Evolutionary conservation across 1,284 basidiomycete species (phyloP).

Genomic region (Irpex lacteus): DNA sequence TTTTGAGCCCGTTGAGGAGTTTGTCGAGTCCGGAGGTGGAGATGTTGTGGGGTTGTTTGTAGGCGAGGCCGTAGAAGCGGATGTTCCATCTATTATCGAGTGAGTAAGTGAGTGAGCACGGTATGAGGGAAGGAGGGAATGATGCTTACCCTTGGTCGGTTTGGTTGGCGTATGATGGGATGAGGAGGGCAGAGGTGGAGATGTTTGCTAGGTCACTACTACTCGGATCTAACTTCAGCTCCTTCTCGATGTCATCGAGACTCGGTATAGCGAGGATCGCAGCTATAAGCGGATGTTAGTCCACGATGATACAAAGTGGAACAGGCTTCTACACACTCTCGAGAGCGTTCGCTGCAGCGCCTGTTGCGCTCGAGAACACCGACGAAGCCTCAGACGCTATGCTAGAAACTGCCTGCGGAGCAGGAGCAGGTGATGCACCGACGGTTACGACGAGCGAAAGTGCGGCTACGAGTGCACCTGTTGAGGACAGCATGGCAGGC

Average conservation of each 20-base stretch:
- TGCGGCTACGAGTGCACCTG: neutral
- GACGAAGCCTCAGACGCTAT: slow-evolving; percentile 13
- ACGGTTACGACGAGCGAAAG: slow-evolving; percentile 1
- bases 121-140: neutral
- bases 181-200: slow-evolving; percentile 22
- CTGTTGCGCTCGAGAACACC: slow-evolving; percentile 20
- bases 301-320: neutral
- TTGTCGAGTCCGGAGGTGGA: slow-evolving; percentile 23
- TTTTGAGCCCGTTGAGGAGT: slow-evolving; percentile 22
- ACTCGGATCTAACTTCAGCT: slow-evolving; percentile 16
- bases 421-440: slow-evolving; percentile 15
- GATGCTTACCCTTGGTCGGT: slow-evolving; percentile 17
- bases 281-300: neutral
- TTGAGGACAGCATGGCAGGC: neutral
- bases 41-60: slow-evolving; percentile 23
- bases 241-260: slow-evolving; percentile 26
- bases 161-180: slow-evolving; percentile 25
- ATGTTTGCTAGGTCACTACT: slow-evolving; percentile 21
- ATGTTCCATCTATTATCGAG: slow-evolving; percentile 21
- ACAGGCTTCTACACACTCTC: slow-evolving; percentile 14
- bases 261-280: slow-evolving; percentile 24
- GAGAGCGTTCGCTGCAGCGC: slow-evolving; percentile 22
- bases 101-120: neutral
- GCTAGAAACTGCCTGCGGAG: slow-evolving; percentile 18
- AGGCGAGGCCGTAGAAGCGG: slow-evolving; percentile 26